These are phyloP conservation scores for Klebsormidium nitens DNA, from an alignment of 139 green algal species.

Conservation along the genomic window DNA sequence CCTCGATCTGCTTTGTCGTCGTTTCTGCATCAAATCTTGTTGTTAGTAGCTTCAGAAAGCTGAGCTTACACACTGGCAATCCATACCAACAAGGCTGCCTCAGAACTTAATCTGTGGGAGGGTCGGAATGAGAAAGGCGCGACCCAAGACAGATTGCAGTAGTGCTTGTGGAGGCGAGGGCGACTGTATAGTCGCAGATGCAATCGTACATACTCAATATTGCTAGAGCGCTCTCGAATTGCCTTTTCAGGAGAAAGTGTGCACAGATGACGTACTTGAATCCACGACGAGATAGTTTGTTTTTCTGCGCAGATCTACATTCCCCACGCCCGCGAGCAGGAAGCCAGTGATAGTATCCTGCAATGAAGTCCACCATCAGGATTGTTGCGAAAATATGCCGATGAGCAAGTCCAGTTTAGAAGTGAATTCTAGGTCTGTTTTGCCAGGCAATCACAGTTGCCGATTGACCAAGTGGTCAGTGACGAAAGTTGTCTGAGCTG, in stretches of 20 bases:
- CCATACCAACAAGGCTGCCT: too few relatives aligned
- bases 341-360: constrained; percentile 98
- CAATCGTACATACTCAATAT: not conserved
- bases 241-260: too few relatives aligned
- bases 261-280: constrained; percentile 56
- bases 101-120: too few relatives aligned
- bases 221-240: too few relatives aligned
- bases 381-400: not conserved
- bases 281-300: constrained; percentile 95
- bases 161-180: not conserved
- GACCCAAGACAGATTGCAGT: too few relatives aligned
- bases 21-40: constrained; percentile 71
- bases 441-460: not conserved
- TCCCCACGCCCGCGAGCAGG: constrained; percentile 88
- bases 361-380: too few relatives aligned
- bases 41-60: too few relatives aligned
- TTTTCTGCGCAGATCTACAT: constrained; percentile 83
- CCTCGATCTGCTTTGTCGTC: constrained; percentile 74
- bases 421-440: not conserved
- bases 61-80: too few relatives aligned
- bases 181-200: constrained; percentile 6
- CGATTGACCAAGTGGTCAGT: not conserved
- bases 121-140: not conserved
- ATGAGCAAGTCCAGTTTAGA: not conserved
- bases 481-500: not conserved